Base-by-base conservation (phyloP, 208 protist species). In the Acanthamoeba culbertsoni region DNA sequence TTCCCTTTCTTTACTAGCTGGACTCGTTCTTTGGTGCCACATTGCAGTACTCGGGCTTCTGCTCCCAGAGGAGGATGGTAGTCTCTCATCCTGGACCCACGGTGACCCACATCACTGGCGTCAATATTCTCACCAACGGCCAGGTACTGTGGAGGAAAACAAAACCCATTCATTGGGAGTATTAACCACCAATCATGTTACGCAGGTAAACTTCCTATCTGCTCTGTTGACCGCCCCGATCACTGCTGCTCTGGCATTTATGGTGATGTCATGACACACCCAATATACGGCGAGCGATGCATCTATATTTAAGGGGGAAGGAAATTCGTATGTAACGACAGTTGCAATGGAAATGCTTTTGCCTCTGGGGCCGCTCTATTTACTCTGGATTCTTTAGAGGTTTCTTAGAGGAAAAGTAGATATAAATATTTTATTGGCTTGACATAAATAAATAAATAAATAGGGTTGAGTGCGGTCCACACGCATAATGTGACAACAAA, bases 21-120 rank as follows among this genome's bases (percentile, higher is more conserved):
- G 94, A 95, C 92, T 95, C 94, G 51, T 37, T 95, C 14, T 33
- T 95, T 33, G 94, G 94, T 8, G 93, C 94, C 43, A 93, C 79
- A 28, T 16, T 95, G 7, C 94, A 95, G 93, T 92, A 93, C 45
- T 94, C 94, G 26, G 93, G 93, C 31, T 93, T 35, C 51, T 75
- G 77, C 40, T 59, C 46, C 10, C 65, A 94, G 23, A 86, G 75
- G 42, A 40, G 86, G 43, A 43, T 59, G 14, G 62, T 95, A 48
- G 40, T 91, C 48, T 71, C 55, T 59, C 33, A n/a, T n/a, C 42
- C 62, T 33, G 73, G 46, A 23, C 35, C 65, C 5, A 93, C 48
- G 2, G 77, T 77, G 6, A 95, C 23, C 46, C 84, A 90, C 46
- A 42, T 95, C 33, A 75, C 62, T 31, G 94, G 94, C 20, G 16